These are phyloP conservation scores for Rhynchosporium graminicola DNA, from an alignment of 2,329 filamentous ascomycete genomes.

Conservation along the genomic window DNA sequence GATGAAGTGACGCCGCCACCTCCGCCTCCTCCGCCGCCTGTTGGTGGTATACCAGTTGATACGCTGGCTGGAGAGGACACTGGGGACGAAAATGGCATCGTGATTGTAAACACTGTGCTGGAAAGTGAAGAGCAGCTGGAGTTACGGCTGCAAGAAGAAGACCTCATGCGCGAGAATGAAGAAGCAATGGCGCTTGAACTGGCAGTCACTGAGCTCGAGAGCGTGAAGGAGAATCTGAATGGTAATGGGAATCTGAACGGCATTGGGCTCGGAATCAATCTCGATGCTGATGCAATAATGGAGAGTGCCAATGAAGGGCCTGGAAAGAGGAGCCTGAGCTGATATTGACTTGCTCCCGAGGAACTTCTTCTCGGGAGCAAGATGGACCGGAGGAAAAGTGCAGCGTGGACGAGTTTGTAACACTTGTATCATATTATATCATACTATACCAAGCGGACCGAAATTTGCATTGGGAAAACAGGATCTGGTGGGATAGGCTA, in stretches of 20 bases:
- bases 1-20: conserved; percentile 34
- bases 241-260: neutral
- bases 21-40: conserved; percentile 28
- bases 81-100: neutral
- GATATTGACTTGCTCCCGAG: no score
- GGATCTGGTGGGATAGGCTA: no score
- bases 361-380: no score
- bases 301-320: no score
- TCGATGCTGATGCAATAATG: no score
- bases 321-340: no score
- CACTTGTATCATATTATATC: no score
- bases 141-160: conserved; percentile 35
- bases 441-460: no score
- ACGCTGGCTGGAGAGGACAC: conserved; percentile 10
- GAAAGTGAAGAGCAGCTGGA: conserved; percentile 30
- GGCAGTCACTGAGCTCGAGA: conserved; percentile 17
- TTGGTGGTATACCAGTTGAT: conserved; percentile 15
- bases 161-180: conserved; percentile 39
- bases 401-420: no score
- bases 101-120: neutral
- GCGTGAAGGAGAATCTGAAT: neutral
- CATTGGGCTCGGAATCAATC: no score
- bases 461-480: no score
- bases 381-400: no score
- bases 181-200: conserved; percentile 37